Evolutionary conservation across 495 filamentous ascomycete genomes (phyloP).

Genomic region (Trichoderma erinaceum): DNA sequence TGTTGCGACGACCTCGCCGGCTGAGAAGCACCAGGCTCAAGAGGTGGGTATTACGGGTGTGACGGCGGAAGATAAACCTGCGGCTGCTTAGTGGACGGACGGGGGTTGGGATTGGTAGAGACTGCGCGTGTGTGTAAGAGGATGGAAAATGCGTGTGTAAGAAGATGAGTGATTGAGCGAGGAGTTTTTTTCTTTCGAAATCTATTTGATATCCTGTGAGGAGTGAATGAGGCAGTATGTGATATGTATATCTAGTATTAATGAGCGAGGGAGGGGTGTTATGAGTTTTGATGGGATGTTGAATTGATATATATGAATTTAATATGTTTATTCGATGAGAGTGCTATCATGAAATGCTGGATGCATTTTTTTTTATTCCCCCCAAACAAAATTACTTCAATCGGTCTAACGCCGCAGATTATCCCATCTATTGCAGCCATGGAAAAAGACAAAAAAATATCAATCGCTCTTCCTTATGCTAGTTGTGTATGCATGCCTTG

Average conservation of each 20-base stretch:
- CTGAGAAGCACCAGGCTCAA: constrained; percentile 12
- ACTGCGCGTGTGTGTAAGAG: background rate
- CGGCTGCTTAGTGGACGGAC: constrained; percentile 10
- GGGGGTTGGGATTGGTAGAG: background rate
- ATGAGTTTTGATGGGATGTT: background rate
- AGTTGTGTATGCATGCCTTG: background rate
- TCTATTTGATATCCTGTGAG: background rate
- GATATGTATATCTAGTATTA: background rate
- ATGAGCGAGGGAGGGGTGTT: background rate
- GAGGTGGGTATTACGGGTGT: constrained; percentile 13
- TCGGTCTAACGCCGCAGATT: no score
- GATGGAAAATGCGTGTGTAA: background rate
- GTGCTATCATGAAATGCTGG: no score
- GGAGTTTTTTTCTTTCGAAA: background rate
- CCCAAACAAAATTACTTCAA: no score
- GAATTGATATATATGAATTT: background rate
- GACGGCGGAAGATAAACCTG: background rate
- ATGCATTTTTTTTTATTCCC: no score
- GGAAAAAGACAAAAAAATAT: background rate
- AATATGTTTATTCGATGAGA: no score
- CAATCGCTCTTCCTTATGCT: background rate
- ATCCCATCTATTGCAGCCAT: no score
- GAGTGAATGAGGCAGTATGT: background rate
- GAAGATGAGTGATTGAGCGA: background rate
- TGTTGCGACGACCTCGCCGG: background rate